Percentiles rank a stretch among this genome's conserved stretches.
phyloP scores from a whole-genome alignment of 169 alveolate species.

The Nephromyces sp. region DNA sequence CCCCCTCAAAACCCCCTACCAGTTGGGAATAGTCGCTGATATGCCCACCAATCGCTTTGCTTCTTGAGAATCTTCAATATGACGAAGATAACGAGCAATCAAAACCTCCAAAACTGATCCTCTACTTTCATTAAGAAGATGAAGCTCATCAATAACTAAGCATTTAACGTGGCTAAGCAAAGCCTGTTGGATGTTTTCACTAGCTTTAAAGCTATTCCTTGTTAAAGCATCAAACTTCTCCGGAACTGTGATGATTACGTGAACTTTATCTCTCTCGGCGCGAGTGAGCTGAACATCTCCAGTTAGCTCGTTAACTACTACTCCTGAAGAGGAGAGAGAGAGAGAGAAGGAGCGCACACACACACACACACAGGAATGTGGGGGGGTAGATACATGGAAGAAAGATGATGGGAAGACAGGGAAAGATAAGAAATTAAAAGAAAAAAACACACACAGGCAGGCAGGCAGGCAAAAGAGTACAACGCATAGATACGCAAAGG shows the following conservation, averaged over 20 bases:
- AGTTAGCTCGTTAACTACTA: background rate
- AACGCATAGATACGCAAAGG: no score
- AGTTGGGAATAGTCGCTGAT: slow-evolving; percentile 99
- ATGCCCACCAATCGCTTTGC: slow-evolving; percentile 82
- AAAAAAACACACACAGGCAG: no score
- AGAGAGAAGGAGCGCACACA: no score
- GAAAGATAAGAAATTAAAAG: no score
- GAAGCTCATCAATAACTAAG: slow-evolving; percentile 59
- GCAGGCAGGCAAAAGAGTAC: no score
- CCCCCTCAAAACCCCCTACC: no score
- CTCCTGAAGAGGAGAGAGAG: background rate
- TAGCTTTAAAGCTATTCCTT: slow-evolving; percentile 88
- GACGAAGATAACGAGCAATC: slow-evolving; percentile 90
- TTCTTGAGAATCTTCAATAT: slow-evolving; percentile 57
- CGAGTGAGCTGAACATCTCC: slow-evolving; percentile 49
- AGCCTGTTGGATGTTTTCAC: no score
- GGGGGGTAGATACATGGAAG: no score
- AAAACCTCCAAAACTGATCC: slow-evolving; percentile 98
- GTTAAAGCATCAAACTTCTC: slow-evolving; percentile 99
- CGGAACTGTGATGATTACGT: slow-evolving; percentile 96
- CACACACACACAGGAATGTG: no score
- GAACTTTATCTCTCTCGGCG: slow-evolving; percentile 84
- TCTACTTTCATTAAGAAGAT: slow-evolving; percentile 91
- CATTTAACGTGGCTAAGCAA: slow-evolving; percentile 7
- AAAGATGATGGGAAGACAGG: no score